Base-by-base conservation (phyloP, 2,329 filamentous ascomycete genomes). In the Gaeumannomyces sp. region DNA sequence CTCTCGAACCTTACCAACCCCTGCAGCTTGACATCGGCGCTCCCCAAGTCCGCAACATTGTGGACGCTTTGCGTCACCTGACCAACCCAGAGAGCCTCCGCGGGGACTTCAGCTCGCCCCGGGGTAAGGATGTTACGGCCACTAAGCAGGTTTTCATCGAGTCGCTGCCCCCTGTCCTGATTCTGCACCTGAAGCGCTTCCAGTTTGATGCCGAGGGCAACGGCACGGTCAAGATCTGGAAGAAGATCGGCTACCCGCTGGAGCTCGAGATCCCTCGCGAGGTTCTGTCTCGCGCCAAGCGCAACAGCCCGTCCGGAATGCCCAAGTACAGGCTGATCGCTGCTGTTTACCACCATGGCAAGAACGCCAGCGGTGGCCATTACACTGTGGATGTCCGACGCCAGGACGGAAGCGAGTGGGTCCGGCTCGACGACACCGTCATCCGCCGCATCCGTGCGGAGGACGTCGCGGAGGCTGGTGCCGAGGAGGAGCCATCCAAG, bases 81-180 rank as follows among this genome's bases (percentile, higher is more conserved):
- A 97, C 93, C 1, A 88, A 89, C 60, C 86, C 92, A 0, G 95
- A 99, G 76, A 90, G 87, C 33, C 81, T 99, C 28, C 90, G 94
- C 68, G 92, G 92, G 35, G 89, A 96, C 71, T 96, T 96, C 74
- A 87, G 89, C 71, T 91, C 91, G 4, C 85, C 89, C 7, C 89
- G 91, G 62, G 93, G 93, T 35, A 86, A 88, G 63, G 89, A 89
- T 70, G 87, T 89, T 33, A 85, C 85, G 31, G 93, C 92, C 2
- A 96, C 91, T 38, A 99, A 98, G 78, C 95, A 98, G 75, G 89
- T 97, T 2, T 93, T 96, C 70, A 96, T 99, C 68, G 94, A 98
- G 72, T 91, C 88, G 1, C 81, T 98, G 22, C 95, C 95, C 0
- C 92, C 93, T 0, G 91, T 98, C 4, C 84, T 99, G 16, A 96